Percentiles rank a stretch among this genome's conserved stretches.
phyloP scores from a whole-genome alignment of 225 moss, liverwort and hornwort genomes.

The Pleurozium schreberi region DNA sequence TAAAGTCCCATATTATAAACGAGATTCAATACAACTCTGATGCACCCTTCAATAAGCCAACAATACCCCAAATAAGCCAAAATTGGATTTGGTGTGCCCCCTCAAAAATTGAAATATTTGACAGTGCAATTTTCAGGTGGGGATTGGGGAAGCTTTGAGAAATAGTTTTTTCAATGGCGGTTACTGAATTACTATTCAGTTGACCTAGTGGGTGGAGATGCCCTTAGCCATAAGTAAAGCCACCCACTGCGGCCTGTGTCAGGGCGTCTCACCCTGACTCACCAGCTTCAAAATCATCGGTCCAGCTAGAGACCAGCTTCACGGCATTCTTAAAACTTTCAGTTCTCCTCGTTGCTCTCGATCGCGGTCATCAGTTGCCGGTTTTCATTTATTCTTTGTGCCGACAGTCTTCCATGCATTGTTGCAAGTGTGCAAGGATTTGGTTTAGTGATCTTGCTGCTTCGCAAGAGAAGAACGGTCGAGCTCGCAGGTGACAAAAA shows the following conservation, averaged over 20 bases:
- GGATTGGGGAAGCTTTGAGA: too few species aligned
- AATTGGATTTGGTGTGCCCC: neutral
- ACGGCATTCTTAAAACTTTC: neutral
- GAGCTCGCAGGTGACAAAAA: neutral
- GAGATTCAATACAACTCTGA: neutral
- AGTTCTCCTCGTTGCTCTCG: neutral
- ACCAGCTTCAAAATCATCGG: neutral
- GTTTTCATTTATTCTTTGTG: neutral
- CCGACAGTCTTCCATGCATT: neutral
- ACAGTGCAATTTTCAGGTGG: neutral
- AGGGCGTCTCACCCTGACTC: neutral
- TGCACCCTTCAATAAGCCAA: neutral
- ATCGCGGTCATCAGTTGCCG: neutral
- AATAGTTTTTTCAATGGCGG: neutral
- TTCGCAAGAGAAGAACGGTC: neutral
- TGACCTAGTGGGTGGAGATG: neutral
- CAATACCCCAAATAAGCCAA: neutral
- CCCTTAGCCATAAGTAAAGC: neutral
- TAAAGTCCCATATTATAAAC: too few species aligned
- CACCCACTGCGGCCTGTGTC: neutral
- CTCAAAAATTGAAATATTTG: too few species aligned
- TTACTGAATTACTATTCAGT: neutral
- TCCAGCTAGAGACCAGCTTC: neutral
- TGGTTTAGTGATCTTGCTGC: neutral
- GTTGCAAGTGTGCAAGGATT: neutral